Evolutionary conservation across 345 rosid species (phyloP).

Genomic region (Acer yangbiense): DNA sequence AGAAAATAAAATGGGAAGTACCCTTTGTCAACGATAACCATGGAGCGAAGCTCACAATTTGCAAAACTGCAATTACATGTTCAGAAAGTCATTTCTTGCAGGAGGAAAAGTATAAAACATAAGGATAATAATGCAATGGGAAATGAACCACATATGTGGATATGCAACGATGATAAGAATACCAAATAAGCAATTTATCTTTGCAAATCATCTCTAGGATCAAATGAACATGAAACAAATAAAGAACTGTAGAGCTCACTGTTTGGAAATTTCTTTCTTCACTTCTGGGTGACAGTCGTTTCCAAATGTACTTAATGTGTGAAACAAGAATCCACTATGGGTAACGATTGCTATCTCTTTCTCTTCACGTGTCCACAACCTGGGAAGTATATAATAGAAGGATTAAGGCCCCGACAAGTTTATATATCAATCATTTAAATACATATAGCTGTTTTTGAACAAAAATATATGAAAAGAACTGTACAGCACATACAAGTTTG

Average conservation of each 20-base stretch:
- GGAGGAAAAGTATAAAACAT: not conserved
- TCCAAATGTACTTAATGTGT: slow-evolving; percentile 67
- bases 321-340: slow-evolving; percentile 91
- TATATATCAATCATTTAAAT: not conserved
- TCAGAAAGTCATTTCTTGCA: slow-evolving; percentile 13
- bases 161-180: not conserved
- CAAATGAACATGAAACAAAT: not conserved
- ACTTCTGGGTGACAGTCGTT: slow-evolving; percentile 78
- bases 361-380: slow-evolving; percentile 97
- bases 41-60: slow-evolving; percentile 95
- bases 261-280: slow-evolving; percentile 73
- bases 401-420: not conserved
- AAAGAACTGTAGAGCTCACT: slow-evolving; percentile 45
- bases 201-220: not conserved
- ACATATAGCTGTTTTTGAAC: not conserved
- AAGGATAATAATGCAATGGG: not conserved
- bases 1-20: slow-evolving; percentile 21
- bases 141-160: not conserved
- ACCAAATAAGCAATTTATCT: not conserved
- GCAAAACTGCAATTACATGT: slow-evolving; percentile 62
- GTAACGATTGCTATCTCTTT: slow-evolving; percentile 98
- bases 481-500: not conserved
- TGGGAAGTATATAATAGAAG: slow-evolving; percentile 30
- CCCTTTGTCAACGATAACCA: slow-evolving; percentile 85
- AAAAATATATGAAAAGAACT: not conserved